Evolutionary conservation across 345 rosid species (phyloP).

Genomic region (Murraya paniculata): DNA sequence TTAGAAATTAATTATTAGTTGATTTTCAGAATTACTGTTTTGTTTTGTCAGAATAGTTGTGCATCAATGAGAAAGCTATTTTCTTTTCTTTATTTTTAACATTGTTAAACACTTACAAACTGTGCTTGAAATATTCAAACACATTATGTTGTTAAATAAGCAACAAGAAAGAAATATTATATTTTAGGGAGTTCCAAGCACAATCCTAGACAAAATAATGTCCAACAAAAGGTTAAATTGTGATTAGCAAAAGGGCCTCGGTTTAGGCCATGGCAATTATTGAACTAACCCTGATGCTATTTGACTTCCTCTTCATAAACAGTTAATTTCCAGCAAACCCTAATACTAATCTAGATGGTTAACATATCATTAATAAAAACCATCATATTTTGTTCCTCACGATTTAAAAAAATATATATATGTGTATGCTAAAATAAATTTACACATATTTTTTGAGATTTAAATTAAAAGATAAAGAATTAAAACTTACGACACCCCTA

Average conservation of each 20-base stretch:
- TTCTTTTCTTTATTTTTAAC: neutral
- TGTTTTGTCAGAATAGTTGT: too few relatives aligned
- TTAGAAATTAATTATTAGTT: too few relatives aligned
- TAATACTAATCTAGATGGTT: too few relatives aligned
- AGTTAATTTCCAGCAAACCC: too few relatives aligned
- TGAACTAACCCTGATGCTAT: neutral
- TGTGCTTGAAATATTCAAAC: neutral
- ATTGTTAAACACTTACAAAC: too few relatives aligned
- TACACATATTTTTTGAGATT: accelerated
- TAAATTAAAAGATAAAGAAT: too few relatives aligned
- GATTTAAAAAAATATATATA: too few relatives aligned
- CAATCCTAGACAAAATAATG: neutral
- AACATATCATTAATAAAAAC: neutral
- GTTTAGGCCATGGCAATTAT: neutral
- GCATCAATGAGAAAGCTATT: too few relatives aligned
- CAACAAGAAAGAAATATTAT: too few relatives aligned
- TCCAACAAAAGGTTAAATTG: neutral
- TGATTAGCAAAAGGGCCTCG: neutral
- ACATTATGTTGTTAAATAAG: neutral
- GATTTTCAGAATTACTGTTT: too few relatives aligned
- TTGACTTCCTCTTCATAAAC: neutral
- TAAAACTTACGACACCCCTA: too few relatives aligned
- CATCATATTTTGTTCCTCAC: neutral
- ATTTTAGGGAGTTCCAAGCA: neutral
- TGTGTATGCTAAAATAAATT: too few relatives aligned